phyloP scores from a whole-genome alignment of 2,329 filamentous ascomycete genomes.

The Lecanicillium sp. region DNA sequence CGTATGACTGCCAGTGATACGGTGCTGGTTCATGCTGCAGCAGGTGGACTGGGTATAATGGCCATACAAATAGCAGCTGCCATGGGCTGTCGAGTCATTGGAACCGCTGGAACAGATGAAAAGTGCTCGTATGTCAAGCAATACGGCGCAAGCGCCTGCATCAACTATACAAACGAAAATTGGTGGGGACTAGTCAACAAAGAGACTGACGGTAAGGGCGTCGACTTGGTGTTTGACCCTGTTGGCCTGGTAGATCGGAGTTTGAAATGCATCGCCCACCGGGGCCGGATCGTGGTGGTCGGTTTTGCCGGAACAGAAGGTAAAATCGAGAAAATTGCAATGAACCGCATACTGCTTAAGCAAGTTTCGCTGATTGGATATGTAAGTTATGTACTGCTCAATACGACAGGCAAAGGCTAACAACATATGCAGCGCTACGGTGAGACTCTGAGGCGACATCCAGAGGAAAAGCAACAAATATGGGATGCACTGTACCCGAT shows the following conservation, averaged over 20 bases:
- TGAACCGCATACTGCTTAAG: slow-evolving; percentile 47
- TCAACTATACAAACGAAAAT: slow-evolving; percentile 28
- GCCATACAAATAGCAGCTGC: slow-evolving; percentile 47
- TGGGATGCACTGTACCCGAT: slow-evolving; percentile 43
- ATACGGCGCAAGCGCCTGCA: slow-evolving; percentile 30
- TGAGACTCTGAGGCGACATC: slow-evolving; percentile 42
- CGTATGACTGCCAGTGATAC: slow-evolving; percentile 35
- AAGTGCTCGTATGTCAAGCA: slow-evolving; percentile 33
- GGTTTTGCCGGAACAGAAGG: slow-evolving; percentile 48
- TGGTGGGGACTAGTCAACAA: slow-evolving; percentile 46
- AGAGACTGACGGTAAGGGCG: slow-evolving; percentile 38
- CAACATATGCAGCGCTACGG: slow-evolving; percentile 39
- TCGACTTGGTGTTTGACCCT: slow-evolving; percentile 49
- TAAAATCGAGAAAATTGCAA: slow-evolving; percentile 43
- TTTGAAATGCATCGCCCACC: slow-evolving; percentile 43
- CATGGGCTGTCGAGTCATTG: slow-evolving; percentile 43
- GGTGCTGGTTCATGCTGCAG: slow-evolving; percentile 46
- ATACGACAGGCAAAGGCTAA: background rate
- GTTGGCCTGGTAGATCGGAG: slow-evolving; percentile 48
- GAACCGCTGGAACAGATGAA: slow-evolving; percentile 35
- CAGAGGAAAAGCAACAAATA: slow-evolving; percentile 35
- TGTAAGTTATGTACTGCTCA: slow-evolving; percentile 20
- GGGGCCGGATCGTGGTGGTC: slow-evolving; percentile 45
- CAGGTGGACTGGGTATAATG: slow-evolving; percentile 46
- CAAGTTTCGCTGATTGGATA: slow-evolving; percentile 46